A percentile compares a stretch with the other conserved stretches of the same genome.
Evolutionary conservation across 164 flowering plant species (phyloP).

Genomic region (Vitis cinerea): DNA sequence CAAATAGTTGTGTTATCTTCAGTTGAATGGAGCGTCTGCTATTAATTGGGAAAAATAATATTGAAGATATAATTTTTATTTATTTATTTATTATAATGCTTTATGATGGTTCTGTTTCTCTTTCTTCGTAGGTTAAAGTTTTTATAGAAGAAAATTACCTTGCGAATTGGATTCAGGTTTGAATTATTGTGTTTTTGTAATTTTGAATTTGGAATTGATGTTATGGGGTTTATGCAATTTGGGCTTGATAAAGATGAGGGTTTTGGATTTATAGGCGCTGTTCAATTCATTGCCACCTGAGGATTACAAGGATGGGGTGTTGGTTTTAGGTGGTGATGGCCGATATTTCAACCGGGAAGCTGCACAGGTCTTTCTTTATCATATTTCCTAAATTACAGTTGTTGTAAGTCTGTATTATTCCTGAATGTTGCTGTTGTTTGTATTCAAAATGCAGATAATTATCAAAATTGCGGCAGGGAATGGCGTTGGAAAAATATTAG

Average conservation of each 20-base stretch:
- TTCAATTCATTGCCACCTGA: conserved; percentile 86
- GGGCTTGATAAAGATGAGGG: not conserved
- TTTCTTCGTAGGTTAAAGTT: conserved; percentile 71
- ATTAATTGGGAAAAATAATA: too few species aligned
- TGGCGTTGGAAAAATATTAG: conserved; percentile 88
- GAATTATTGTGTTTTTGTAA: not conserved
- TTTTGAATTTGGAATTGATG: not conserved
- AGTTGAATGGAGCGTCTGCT: not conserved
- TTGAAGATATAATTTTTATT: not conserved
- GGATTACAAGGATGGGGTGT: conserved; percentile 77
- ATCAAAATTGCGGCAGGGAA: conserved; percentile 96
- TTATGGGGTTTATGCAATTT: not conserved
- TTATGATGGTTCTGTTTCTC: not conserved
- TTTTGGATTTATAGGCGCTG: conserved; percentile 55
- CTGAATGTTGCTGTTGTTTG: not conserved
- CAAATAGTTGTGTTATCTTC: not conserved
- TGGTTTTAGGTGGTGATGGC: conserved; percentile 99
- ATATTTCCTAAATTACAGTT: not conserved
- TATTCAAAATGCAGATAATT: conserved; percentile 58
- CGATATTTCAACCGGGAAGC: conserved; percentile 92
- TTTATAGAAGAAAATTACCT: conserved; percentile 91
- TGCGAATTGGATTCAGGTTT: conserved; percentile 97
- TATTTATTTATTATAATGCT: not conserved
- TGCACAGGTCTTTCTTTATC: conserved; percentile 59
- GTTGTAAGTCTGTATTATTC: not conserved